Conservation (phyloP, 164 flowering plant genomes). For the Kingdonia uniflora region DNA sequence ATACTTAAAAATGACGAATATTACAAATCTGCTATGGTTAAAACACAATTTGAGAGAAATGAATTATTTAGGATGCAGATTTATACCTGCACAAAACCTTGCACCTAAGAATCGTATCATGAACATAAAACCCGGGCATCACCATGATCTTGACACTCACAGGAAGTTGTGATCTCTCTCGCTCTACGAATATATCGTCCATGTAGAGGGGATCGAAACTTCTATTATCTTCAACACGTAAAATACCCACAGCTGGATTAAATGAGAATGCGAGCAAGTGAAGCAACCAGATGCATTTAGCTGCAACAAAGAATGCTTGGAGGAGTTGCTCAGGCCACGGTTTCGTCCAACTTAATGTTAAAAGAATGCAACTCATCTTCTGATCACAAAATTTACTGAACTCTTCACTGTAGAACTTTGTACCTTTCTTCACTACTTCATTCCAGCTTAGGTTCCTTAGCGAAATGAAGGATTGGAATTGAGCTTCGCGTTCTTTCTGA, state of each 20-base stretch:
- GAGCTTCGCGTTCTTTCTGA: slow-evolving; percentile 52
- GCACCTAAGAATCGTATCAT: slow-evolving; percentile 61
- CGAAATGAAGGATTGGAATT: slow-evolving; percentile 56
- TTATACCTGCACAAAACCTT: slow-evolving; percentile 83
- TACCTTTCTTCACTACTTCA: slow-evolving; percentile 79
- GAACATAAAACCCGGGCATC: slow-evolving; percentile 94
- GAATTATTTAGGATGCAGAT: slow-evolving; percentile 18
- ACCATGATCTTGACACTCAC: slow-evolving; percentile 75
- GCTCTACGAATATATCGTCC: slow-evolving; percentile 61
- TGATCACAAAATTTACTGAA: slow-evolving; percentile 89
- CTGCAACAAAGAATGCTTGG: slow-evolving; percentile 81
- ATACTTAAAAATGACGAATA: no score
- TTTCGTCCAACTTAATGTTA: slow-evolving; percentile 59
- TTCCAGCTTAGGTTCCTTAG: slow-evolving; percentile 88
- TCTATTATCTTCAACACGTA: slow-evolving; percentile 77
- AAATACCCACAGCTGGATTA: slow-evolving; percentile 47
- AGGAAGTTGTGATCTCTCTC: slow-evolving; percentile 39
- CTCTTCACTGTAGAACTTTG: slow-evolving; percentile 87
- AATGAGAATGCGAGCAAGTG: slow-evolving; percentile 92
- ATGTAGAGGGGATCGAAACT: slow-evolving; percentile 61
- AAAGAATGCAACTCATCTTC: slow-evolving; percentile 77
- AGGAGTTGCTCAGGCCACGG: slow-evolving; percentile 93
- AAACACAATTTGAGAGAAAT: slow-evolving; percentile 5
- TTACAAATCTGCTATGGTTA: no score
- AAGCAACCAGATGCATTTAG: slow-evolving; percentile 89